These are phyloP conservation scores for Aspergillus hortae DNA, from an alignment of 2,329 filamentous ascomycete genomes.

Conservation along the genomic window DNA sequence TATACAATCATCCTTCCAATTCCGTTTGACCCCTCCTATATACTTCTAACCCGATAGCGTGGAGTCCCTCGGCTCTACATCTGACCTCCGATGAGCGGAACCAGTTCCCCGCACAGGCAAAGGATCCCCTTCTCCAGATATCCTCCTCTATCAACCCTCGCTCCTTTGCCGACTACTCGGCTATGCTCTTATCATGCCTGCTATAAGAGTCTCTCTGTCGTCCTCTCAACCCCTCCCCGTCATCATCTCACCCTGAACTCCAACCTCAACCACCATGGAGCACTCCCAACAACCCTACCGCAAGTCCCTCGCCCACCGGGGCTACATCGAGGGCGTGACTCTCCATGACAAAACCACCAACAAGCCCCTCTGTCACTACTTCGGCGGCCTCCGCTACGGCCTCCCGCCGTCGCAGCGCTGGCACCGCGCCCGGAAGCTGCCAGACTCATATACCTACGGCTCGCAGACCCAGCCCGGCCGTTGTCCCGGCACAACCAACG, in stretches of 20 bases:
- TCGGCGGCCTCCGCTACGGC: slow-evolving; percentile 55
- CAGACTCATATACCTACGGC: slow-evolving; percentile 50
- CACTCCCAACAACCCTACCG: slow-evolving; percentile 18
- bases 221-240: neutral
- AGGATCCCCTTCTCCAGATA: neutral
- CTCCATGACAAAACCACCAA: slow-evolving; percentile 31
- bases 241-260: neutral
- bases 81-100: neutral
- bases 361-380: slow-evolving; percentile 47
- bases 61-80: neutral
- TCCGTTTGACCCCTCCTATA: too few species aligned
- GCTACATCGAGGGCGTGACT: slow-evolving; percentile 49
- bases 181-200: neutral
- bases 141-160: neutral
- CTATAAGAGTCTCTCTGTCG: too few species aligned
- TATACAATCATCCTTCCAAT: too few species aligned
- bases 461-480: slow-evolving; percentile 45
- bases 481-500: slow-evolving; percentile 36
- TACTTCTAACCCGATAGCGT: too few species aligned
- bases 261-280: slow-evolving; percentile 19
- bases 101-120: neutral
- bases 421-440: slow-evolving; percentile 46
- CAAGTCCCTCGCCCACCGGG: slow-evolving; percentile 35
- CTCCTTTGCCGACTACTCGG: neutral
- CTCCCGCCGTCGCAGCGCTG: slow-evolving; percentile 51